A percentile compares a stretch with the other conserved stretches of the same genome.
phyloP scores from a whole-genome alignment of 306 rosid genomes.

The Dalbergia cultrata region DNA sequence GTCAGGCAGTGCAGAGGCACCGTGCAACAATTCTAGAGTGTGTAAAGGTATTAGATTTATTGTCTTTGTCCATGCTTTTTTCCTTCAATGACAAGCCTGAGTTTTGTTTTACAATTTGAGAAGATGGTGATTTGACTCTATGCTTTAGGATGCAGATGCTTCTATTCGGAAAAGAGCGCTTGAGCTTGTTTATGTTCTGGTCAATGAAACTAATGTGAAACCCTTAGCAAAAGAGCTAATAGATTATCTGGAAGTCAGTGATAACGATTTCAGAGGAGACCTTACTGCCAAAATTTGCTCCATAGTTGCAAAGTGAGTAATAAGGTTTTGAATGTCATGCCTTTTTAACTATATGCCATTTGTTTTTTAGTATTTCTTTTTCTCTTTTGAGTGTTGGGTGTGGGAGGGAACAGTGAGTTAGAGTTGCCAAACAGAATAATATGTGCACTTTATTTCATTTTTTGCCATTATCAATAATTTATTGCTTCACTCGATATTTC shows the following conservation, averaged over 20 bases:
- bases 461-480: conserved; percentile 19
- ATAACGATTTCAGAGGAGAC: conserved; percentile 89
- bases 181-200: conserved; percentile 90
- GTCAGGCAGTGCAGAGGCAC: conserved; percentile 99
- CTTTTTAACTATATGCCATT: conserved; percentile 34
- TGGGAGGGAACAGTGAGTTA: conserved; percentile 18
- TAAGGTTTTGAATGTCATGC: conserved; percentile 34
- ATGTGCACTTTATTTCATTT: conserved; percentile 10
- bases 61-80: conserved; percentile 31
- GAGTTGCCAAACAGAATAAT: background rate
- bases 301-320: conserved; percentile 87
- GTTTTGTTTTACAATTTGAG: conserved; percentile 41
- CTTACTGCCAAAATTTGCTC: conserved; percentile 96
- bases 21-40: conserved; percentile 97
- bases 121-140: conserved; percentile 50
- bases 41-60: conserved; percentile 75
- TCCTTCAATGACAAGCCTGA: conserved; percentile 28
- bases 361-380: background rate
- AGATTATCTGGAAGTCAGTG: conserved; percentile 90
- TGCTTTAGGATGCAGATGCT: conserved; percentile 89
- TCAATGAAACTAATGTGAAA: conserved; percentile 90
- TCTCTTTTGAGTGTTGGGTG: background rate
- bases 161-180: conserved; percentile 97
- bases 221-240: conserved; percentile 88
- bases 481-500: conserved; percentile 16